phyloP scores from a whole-genome alignment of 805 yeast species.

The Starmerella bacillaris region DNA sequence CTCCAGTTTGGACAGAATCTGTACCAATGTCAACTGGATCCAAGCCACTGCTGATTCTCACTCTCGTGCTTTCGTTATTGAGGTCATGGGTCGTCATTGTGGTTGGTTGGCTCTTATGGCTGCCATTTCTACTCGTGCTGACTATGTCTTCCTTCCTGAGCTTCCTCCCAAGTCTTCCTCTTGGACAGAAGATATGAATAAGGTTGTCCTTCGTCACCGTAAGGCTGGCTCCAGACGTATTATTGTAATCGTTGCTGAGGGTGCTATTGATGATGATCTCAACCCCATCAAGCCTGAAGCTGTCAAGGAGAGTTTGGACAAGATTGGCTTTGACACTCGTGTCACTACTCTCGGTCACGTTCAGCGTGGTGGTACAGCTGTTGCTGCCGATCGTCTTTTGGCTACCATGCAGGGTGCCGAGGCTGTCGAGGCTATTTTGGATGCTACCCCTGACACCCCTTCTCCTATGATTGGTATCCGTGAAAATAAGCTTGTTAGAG shows the following conservation, averaged over 20 bases:
- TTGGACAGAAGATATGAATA: constrained; percentile 70
- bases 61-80: constrained; percentile 91
- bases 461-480: constrained; percentile 84
- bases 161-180: constrained; percentile 56
- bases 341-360: constrained; percentile 93
- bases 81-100: constrained; percentile 98
- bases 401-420: constrained; percentile 96
- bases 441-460: constrained; percentile 74
- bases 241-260: constrained; percentile 94
- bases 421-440: constrained; percentile 84
- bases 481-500: constrained; percentile 73
- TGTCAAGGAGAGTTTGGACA: constrained; percentile 67
- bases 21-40: constrained; percentile 86
- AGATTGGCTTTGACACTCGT: constrained; percentile 81
- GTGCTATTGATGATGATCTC: constrained; percentile 73
- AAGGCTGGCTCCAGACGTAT: constrained; percentile 80
- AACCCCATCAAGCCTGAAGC: constrained; percentile 62
- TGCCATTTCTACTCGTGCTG: constrained; percentile 92
- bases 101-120: constrained; percentile 98
- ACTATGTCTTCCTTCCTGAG: constrained; percentile 85
- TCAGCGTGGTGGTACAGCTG: constrained; percentile 97
- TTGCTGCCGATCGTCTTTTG: constrained; percentile 76
- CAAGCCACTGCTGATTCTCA: constrained; percentile 97
- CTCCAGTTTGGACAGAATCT: constrained; percentile 81
- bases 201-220: constrained; percentile 63